Base-by-base conservation (phyloP, 768 basidiomycete species). In the Psilocybe subaeruginosa region DNA sequence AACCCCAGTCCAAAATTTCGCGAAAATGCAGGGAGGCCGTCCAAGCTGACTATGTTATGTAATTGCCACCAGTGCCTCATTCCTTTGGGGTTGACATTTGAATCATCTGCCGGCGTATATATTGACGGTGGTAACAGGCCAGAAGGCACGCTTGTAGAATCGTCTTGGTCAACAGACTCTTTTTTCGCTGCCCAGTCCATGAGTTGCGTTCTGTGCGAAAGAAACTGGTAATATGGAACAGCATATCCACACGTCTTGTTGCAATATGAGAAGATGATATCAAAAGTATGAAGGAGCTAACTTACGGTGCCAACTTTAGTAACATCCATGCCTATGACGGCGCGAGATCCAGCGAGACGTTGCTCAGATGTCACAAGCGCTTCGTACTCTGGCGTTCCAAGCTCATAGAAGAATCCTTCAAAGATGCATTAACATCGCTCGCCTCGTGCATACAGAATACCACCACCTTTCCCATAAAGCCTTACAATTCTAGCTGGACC, bases 241-340 rank as follows among this genome's bases (percentile, higher is more conserved):
- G 81, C 81, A 64, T 80, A 90, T 19, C 89, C 88, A 64, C 88
- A 91, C 1, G 88, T 88, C 89, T 90, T 43, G 37, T 6, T 56
- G 23, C 9, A 27, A 8, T 16, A 17, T 52, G 43, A 27, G 37
- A n/a, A 19, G 43, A 54, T 45, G 8, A 45, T 37, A 48, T 14
- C 12, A 16, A 57, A 45, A 53, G 30, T 5, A 41, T 52, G 30
- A 29, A 41, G 17, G n/a, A 33, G 29, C 31, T 2, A 23, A 67
- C 79, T 63, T 65, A 82, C 82, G 2, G 78, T 77, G 51, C 74
- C 73, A 58, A 89, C 85, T 74, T 84, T 85, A 70, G 83, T 76
- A 8, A 90, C 79, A 62, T 89, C 81, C 16, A 91, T 67, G 56
- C 87, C 75, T 64, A 90, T 86, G 35, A 82, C 78, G 4, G 86